Evolutionary conservation across 1,284 basidiomycete species (phyloP).

Genomic region (Cryptococcus sp.): DNA sequence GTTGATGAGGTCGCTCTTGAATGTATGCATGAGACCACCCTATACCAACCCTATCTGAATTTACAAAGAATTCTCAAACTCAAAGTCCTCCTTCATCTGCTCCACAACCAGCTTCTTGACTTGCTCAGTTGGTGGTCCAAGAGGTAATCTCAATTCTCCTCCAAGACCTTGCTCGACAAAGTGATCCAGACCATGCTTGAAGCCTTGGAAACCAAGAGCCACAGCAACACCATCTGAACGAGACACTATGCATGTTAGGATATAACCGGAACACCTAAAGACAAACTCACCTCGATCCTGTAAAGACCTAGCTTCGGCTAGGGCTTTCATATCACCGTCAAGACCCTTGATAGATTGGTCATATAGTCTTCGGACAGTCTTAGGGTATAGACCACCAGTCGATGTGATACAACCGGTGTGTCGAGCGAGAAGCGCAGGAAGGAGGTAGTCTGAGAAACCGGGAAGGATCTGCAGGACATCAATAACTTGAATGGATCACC

Average conservation of each 20-base stretch:
- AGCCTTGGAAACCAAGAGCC: slow-evolving; percentile 56
- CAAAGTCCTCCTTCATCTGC: slow-evolving; percentile 59
- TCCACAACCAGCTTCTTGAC: slow-evolving; percentile 47
- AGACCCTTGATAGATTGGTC: slow-evolving; percentile 50
- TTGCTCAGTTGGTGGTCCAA: slow-evolving; percentile 47
- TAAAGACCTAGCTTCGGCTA: slow-evolving; percentile 62
- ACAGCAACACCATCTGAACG: slow-evolving; percentile 69
- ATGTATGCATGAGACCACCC: background rate
- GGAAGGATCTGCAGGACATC: slow-evolving; percentile 33
- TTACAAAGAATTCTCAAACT: slow-evolving; percentile 3
- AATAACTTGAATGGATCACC: background rate
- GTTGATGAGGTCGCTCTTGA: too few relatives aligned
- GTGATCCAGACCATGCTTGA: slow-evolving; percentile 60
- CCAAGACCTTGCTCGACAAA: slow-evolving; percentile 66
- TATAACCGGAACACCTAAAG: background rate
- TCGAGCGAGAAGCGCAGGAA: slow-evolving; percentile 59
- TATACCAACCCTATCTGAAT: background rate
- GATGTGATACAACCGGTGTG: slow-evolving; percentile 63
- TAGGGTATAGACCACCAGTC: slow-evolving; percentile 71
- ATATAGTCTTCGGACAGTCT: slow-evolving; percentile 62
- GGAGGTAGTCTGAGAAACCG: slow-evolving; percentile 44
- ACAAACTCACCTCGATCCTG: slow-evolving; percentile 53
- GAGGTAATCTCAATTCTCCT: slow-evolving; percentile 59
- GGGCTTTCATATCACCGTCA: slow-evolving; percentile 53
- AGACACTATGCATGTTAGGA: slow-evolving; percentile 48